These are phyloP conservation scores for Plasmodium relictum DNA, from an alignment of 169 alveolate species.

Conservation along the genomic window DNA sequence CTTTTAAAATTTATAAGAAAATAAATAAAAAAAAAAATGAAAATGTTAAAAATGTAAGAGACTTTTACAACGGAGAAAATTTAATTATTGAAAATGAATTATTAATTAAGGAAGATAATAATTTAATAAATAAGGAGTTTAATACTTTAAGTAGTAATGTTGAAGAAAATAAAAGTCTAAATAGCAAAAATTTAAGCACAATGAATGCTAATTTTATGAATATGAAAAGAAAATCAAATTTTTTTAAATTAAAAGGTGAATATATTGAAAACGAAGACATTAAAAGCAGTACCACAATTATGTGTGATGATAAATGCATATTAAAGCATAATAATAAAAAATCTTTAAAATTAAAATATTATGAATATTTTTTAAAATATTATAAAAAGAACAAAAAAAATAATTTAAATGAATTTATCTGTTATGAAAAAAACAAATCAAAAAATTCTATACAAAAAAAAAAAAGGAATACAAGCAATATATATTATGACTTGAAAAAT, in stretches of 20 bases:
- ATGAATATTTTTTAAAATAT: constrained; percentile 41
- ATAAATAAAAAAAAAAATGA: neutral
- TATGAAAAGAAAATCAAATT: too few relatives aligned
- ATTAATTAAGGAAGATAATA: too few relatives aligned
- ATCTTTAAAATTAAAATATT: constrained; percentile 10
- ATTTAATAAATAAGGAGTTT: too few relatives aligned
- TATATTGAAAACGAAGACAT: constrained; percentile 3
- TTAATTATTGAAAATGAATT: too few relatives aligned
- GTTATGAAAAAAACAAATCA: constrained; percentile 14
- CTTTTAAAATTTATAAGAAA: constrained; percentile 17
- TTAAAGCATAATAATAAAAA: too few relatives aligned
- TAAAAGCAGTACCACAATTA: too few relatives aligned
- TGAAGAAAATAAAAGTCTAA: too few relatives aligned
- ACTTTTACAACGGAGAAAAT: too few relatives aligned
- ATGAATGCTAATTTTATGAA: too few relatives aligned
- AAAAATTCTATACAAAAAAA: constrained; percentile 6
- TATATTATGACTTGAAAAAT: neutral
- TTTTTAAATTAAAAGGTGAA: too few relatives aligned
- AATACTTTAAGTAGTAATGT: too few relatives aligned
- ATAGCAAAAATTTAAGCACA: neutral
- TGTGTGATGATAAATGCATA: too few relatives aligned
- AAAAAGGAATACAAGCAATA: neutral
- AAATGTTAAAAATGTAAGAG: neutral
- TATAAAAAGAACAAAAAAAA: constrained; percentile 46
- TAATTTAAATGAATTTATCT: constrained; percentile 37